Percentiles rank a stretch among this genome's conserved stretches.
Conservation (phyloP, 495 filamentous ascomycete species). For the Penicillium diatomitis region DNA sequence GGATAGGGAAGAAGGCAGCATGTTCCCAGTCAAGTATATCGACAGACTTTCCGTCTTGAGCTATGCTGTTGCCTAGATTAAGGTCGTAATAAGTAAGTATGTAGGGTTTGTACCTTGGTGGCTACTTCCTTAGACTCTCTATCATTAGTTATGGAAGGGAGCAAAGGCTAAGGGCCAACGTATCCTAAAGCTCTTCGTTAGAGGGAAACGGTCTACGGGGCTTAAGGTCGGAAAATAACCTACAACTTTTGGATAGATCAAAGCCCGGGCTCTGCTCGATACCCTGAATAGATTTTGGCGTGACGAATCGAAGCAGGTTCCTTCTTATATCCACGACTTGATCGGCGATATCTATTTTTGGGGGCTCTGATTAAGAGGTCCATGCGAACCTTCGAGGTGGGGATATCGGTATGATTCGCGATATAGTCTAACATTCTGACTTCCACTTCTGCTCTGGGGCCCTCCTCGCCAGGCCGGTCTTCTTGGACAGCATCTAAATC, state of each 20-base stretch:
- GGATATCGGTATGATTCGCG: conserved; percentile 16
- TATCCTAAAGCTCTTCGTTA: conserved; percentile 16
- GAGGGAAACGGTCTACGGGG: conserved; percentile 17
- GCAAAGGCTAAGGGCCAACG: conserved; percentile 7
- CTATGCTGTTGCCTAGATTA: conserved; percentile 23
- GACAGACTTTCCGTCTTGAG: conserved; percentile 16
- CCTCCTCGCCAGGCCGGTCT: conserved; percentile 20
- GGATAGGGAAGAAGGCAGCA: conserved; percentile 18
- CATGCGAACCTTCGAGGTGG: conserved; percentile 21
- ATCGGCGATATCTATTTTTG: conserved; percentile 19
- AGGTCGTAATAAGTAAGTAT: conserved; percentile 21
- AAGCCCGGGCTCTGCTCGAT: conserved; percentile 10
- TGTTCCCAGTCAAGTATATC: conserved; percentile 24
- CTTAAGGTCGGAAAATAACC: conserved; percentile 10
- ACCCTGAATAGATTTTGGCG: conserved; percentile 15
- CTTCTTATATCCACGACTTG: conserved; percentile 18
- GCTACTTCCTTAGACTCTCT: conserved; percentile 13
- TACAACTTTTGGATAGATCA: conserved; percentile 10
- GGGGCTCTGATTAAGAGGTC: conserved; percentile 15
- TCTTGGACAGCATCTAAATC: conserved; percentile 27
- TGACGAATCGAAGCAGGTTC: conserved; percentile 15
- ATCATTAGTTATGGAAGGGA: conserved; percentile 8
- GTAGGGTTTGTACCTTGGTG: conserved; percentile 19
- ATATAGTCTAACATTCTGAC: conserved; percentile 15
- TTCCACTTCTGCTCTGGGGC: conserved; percentile 18